Evolutionary conservation across 805 yeast genomes (phyloP).

Genomic region (Saccharomycopsis babjevae): DNA sequence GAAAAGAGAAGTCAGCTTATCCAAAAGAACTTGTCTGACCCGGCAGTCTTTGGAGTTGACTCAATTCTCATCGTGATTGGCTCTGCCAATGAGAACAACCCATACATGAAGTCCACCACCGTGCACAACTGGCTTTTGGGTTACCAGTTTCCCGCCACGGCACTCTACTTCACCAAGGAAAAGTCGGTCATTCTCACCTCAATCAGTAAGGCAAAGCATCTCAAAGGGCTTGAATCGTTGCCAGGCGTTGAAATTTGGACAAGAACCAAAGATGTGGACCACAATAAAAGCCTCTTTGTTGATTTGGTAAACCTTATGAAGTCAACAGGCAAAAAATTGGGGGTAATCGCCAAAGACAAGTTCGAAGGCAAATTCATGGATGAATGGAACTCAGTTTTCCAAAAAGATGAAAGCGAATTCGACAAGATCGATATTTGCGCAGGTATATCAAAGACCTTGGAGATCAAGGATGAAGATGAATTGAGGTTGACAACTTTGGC

Average conservation of each 20-base stretch:
- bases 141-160: slow-evolving; percentile 92
- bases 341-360: slow-evolving; percentile 63
- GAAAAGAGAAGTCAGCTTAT: slow-evolving; percentile 12
- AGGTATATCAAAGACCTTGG: slow-evolving; percentile 50
- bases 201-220: slow-evolving; percentile 74
- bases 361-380: slow-evolving; percentile 76
- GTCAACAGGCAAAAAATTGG: slow-evolving; percentile 41
- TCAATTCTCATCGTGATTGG: slow-evolving; percentile 67
- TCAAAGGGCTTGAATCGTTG: slow-evolving; percentile 42
- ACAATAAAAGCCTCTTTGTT: slow-evolving; percentile 56
- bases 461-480: slow-evolving; percentile 73
- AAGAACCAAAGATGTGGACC: slow-evolving; percentile 73
- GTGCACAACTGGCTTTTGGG: slow-evolving; percentile 89
- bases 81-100: slow-evolving; percentile 77
- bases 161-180: slow-evolving; percentile 50
- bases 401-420: slow-evolving; percentile 29
- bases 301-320: slow-evolving; percentile 41
- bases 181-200: slow-evolving; percentile 63
- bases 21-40: slow-evolving; percentile 13
- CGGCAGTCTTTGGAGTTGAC: slow-evolving; percentile 35
- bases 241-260: slow-evolving; percentile 47
- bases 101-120: slow-evolving; percentile 79
- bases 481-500: slow-evolving; percentile 56
- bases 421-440: slow-evolving; percentile 39
- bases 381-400: slow-evolving; percentile 55